These are phyloP conservation scores for Aspergillus nomiae DNA, from an alignment of 2,329 filamentous ascomycete species.

Conservation along the genomic window DNA sequence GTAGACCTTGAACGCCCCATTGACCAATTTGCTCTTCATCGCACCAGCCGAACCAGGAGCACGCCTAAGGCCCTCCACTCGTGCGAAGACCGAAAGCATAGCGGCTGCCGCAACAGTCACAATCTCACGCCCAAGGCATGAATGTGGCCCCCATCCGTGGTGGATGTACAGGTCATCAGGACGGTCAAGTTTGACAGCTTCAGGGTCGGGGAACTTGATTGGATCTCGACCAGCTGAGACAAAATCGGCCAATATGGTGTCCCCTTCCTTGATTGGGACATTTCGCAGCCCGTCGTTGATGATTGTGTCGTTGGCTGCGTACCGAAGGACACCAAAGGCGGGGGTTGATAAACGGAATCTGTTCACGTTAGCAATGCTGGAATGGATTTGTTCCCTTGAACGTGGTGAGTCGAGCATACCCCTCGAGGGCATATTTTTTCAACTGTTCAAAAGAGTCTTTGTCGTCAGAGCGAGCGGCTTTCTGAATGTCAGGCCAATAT, in stretches of 20 bases:
- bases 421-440: constrained; percentile 17
- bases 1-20: constrained; percentile 8
- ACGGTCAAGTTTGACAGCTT: constrained; percentile 7
- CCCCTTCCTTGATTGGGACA: background rate
- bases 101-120: constrained; percentile 4
- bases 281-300: background rate
- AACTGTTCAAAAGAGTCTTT: constrained; percentile 11
- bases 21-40: constrained; percentile 3
- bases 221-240: constrained; percentile 7
- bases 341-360: constrained; percentile 17
- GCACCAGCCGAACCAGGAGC: constrained; percentile 3
- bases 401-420: constrained; percentile 1
- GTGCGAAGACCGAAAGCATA: constrained; percentile 1
- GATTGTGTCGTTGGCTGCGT: background rate
- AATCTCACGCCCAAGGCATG: constrained; percentile 7
- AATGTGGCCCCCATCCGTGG: constrained; percentile 9
- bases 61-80: background rate
- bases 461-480: constrained; percentile 2
- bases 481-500: constrained; percentile 14
- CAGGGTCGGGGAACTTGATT: constrained; percentile 2
- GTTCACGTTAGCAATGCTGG: background rate
- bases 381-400: background rate
- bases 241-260: constrained; percentile 10
- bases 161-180: constrained; percentile 9
- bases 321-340: constrained; percentile 15